phyloP scores from a whole-genome alignment of 169 alveolate species.

The Eimeria sp. region DNA sequence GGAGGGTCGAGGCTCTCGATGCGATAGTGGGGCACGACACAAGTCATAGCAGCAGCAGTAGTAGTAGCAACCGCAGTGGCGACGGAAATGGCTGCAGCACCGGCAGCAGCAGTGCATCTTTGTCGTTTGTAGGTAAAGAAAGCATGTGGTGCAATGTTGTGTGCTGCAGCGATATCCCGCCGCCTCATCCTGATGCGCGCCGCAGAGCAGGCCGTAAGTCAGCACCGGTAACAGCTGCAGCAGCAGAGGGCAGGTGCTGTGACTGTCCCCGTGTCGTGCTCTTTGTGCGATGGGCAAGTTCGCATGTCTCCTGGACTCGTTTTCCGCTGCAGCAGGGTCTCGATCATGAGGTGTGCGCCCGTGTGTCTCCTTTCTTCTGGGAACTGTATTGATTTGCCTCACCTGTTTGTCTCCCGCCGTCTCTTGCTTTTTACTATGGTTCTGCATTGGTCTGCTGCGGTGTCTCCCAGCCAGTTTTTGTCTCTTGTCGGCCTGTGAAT shows the following conservation, averaged over 20 bases:
- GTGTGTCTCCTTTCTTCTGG: neutral
- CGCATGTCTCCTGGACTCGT: neutral
- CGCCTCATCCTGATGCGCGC: constrained; percentile 79
- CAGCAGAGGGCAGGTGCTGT: neutral
- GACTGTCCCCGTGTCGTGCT: neutral
- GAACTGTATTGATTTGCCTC: neutral
- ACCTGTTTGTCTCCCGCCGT: neutral
- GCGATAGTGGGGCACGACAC: constrained; percentile 53
- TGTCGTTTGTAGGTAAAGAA: neutral
- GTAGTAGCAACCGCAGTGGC: constrained; percentile 37
- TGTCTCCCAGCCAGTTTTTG: neutral
- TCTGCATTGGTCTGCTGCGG: neutral
- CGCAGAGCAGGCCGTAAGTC: constrained; percentile 76
- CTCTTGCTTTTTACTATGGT: neutral
- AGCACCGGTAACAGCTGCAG: constrained; percentile 40
- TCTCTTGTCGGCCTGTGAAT: too few relatives aligned
- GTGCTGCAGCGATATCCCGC: constrained; percentile 71
- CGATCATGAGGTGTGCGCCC: neutral
- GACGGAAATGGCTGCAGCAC: neutral
- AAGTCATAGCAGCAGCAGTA: constrained; percentile 33
- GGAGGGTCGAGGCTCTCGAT: constrained; percentile 69
- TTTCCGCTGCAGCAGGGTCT: neutral
- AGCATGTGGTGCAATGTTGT: constrained; percentile 14
- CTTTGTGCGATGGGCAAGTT: neutral
- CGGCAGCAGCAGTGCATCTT: constrained; percentile 10